Percentiles rank a stretch among this genome's conserved stretches.
Evolutionary conservation across 352 stramenopile species (phyloP).

Genomic region (Blastocystis sp.): DNA sequence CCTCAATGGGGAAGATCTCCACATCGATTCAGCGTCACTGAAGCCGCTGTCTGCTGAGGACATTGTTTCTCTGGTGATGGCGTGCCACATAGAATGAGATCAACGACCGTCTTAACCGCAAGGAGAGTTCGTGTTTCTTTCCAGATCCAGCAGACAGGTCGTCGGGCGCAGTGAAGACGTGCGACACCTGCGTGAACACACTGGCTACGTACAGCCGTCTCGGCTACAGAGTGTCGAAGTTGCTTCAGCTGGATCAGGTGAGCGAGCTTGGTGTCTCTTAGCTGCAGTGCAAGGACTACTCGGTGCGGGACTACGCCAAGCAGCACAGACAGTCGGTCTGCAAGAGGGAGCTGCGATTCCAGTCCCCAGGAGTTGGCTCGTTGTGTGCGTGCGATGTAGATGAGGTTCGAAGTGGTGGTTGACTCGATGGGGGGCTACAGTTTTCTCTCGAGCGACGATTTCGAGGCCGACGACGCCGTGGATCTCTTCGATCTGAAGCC

Average conservation of each 20-base stretch:
- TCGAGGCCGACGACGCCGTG: not conserved
- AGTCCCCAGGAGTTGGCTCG: not conserved
- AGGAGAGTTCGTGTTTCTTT: not conserved
- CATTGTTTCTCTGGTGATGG: not conserved
- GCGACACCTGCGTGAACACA: not conserved
- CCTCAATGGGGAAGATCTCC: not conserved
- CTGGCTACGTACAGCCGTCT: not conserved
- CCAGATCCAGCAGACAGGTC: not conserved
- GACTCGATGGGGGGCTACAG: not conserved
- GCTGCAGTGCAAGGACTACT: conserved; percentile 3
- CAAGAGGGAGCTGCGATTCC: not conserved
- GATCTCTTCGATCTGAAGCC: not conserved
- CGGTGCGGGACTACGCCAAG: not conserved
- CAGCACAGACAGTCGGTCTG: not conserved
- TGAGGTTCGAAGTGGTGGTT: not conserved
- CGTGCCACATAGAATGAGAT: not conserved
- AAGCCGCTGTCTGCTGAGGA: not conserved
- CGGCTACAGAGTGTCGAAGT: conserved; percentile 7
- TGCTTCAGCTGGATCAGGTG: not conserved
- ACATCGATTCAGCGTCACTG: not conserved
- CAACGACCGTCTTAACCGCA: not conserved
- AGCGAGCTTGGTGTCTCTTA: not conserved
- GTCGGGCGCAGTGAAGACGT: not conserved
- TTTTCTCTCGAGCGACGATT: conserved; percentile 17
- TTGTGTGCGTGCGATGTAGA: not conserved